These are phyloP conservation scores for Magnolia sinica DNA, from an alignment of 164 flowering plant genomes.

Conservation along the genomic window DNA sequence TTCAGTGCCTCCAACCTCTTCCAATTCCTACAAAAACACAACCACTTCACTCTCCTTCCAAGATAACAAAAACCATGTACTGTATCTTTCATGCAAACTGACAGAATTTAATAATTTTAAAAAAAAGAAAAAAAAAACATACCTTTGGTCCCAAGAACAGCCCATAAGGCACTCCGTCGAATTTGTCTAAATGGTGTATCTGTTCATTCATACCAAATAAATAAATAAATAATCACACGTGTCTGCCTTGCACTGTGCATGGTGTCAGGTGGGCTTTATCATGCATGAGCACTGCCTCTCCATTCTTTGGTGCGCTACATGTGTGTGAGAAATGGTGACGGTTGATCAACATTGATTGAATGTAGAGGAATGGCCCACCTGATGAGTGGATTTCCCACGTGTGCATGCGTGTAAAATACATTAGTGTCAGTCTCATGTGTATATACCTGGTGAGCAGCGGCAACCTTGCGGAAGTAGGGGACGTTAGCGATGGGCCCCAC, in stretches of 20 bases:
- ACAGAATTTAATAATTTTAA: background rate
- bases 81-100: background rate
- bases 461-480: conserved; percentile 79
- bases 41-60: background rate
- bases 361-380: too few species aligned
- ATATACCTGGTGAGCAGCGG: conserved; percentile 84
- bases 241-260: too few species aligned
- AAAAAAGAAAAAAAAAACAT: background rate
- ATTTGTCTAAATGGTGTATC: conserved; percentile 91
- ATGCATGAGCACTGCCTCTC: background rate
- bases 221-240: conserved; percentile 6
- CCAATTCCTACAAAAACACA: conserved; percentile 53
- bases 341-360: too few species aligned
- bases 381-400: too few species aligned
- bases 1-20: conserved; percentile 72
- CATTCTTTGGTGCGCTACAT: too few species aligned
- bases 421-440: too few species aligned
- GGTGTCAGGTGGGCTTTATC: background rate
- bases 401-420: too few species aligned
- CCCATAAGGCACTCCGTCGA: conserved; percentile 91
- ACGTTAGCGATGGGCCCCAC: conserved; percentile 96
- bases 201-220: conserved; percentile 13
- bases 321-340: too few species aligned
- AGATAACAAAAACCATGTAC: background rate
- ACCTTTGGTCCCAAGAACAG: conserved; percentile 90